Conservation (phyloP, 2,329 filamentous ascomycete genomes). For the Cytospora paraplurivora region DNA sequence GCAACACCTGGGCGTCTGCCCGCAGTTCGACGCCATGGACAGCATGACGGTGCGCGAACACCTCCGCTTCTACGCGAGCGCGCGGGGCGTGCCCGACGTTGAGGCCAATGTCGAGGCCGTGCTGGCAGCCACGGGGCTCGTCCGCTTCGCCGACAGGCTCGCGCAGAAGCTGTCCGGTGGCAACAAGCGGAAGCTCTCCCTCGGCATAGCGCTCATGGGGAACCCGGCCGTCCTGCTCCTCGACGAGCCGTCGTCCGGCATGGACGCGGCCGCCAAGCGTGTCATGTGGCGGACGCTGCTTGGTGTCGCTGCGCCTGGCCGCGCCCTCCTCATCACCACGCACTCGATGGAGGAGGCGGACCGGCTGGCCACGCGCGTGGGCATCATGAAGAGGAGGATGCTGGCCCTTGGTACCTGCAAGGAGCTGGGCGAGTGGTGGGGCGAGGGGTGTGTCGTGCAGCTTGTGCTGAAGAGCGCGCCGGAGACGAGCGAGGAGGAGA, state of each 20-base stretch:
- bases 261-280: conserved; percentile 88
- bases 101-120: conserved; percentile 77
- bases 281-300: conserved; percentile 86
- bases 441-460: conserved; percentile 79
- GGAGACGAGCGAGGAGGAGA: conserved; percentile 69
- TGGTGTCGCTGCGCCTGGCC: conserved; percentile 64
- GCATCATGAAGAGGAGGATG: conserved; percentile 85
- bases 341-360: conserved; percentile 97
- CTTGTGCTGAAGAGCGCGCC: conserved; percentile 76
- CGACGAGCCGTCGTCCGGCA: conserved; percentile 85
- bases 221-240: conserved; percentile 85
- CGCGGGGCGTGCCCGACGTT: conserved; percentile 76
- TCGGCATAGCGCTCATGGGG: conserved; percentile 90
- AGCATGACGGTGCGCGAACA: conserved; percentile 89
- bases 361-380: conserved; percentile 78
- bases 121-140: conserved; percentile 77
- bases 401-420: conserved; percentile 79
- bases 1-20: conserved; percentile 83
- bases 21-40: conserved; percentile 86
- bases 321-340: conserved; percentile 86
- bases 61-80: conserved; percentile 81
- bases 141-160: conserved; percentile 71
- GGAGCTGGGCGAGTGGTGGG: conserved; percentile 71
- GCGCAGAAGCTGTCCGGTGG: conserved; percentile 81
- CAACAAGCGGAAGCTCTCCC: conserved; percentile 88